Evolutionary conservation across 352 stramenopile genomes (phyloP), one percentile per base, ranked within the genome.

Genomic region (Plasmopara halstedii): DNA sequence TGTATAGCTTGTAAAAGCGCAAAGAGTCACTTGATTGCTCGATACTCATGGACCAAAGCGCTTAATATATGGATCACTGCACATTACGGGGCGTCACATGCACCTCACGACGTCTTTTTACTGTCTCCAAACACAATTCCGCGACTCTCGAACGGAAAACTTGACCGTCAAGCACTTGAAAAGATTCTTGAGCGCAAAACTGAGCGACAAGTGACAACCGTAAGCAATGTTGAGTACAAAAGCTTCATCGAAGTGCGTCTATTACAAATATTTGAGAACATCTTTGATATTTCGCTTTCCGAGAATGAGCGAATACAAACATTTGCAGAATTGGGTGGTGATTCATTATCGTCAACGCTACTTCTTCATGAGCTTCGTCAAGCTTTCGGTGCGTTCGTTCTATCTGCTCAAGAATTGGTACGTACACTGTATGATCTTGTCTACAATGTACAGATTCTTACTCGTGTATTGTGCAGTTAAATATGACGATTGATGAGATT

Each of bases 261-360:
- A 1, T 19, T 15, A 9, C 20, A 26, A 33, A 15, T 59, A 11
- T 8, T 69, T n/a, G 32, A 37, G 8, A 45, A 58, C 9, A 53
- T 48, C 1, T 21, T 65, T 23, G 42, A 31, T 18, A 33, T 62
- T 6, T 9, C 32, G 19, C 15, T 27, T 7, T 18, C 33, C 17
- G 11, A 22, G 31, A 20, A 25, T 4, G 19, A 36, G 40, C 33
- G 18, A 27, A 1, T 21, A 1, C 47, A 25, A n/a, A 68, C 68
- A 11, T 76, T 79, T 37, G 33, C 48, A n/a, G 55, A 75, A 18
- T 6, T 79, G 1, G 74, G 74, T 11, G 70, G 63, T n/a, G 70
- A 83, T 31, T 86, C 74, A 13, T 32, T 86, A 6, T 27, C 73
- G n/a, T 60, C 65, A 18, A 64, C 65, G n/a, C 40, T 84, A 9